These are phyloP conservation scores for Pseudogymnoascus sp. DNA, from an alignment of 2,329 filamentous ascomycete species.

Conservation along the genomic window DNA sequence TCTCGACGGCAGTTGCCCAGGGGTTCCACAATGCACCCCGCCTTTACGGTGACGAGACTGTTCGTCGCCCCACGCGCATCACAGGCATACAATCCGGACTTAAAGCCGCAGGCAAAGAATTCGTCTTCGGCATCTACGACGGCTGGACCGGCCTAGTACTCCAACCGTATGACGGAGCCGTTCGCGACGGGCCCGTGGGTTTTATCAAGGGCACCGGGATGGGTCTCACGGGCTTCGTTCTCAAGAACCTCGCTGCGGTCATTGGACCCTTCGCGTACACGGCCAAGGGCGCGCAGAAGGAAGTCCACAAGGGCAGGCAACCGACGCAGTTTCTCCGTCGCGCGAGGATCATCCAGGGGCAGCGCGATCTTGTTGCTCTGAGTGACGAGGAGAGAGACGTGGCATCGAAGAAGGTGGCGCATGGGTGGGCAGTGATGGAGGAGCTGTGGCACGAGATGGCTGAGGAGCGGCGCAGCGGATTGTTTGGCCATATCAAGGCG, in stretches of 20 bases:
- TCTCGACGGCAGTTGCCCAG: slow-evolving; percentile 54
- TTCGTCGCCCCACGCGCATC: slow-evolving; percentile 53
- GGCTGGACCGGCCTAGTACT: slow-evolving; percentile 54
- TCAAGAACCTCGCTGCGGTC: slow-evolving; percentile 56
- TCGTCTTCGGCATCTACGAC: slow-evolving; percentile 56
- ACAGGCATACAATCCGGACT: slow-evolving; percentile 58
- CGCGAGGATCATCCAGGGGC: slow-evolving; percentile 51
- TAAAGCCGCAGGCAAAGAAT: slow-evolving; percentile 51
- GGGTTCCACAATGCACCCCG: slow-evolving; percentile 64
- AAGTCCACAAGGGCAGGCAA: slow-evolving; percentile 43
- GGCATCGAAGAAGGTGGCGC: slow-evolving; percentile 27
- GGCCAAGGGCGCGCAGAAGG: slow-evolving; percentile 55
- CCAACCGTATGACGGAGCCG: slow-evolving; percentile 50
- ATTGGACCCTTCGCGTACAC: slow-evolving; percentile 53
- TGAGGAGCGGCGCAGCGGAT: slow-evolving; percentile 21
- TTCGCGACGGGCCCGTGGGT: slow-evolving; percentile 46
- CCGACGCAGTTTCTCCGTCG: slow-evolving; percentile 46
- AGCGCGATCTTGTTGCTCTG: slow-evolving; percentile 35
- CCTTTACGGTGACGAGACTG: slow-evolving; percentile 62
- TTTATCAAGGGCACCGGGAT: slow-evolving; percentile 46
- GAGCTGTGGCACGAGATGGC: slow-evolving; percentile 34
- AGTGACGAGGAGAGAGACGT: slow-evolving; percentile 25
- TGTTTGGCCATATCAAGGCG: slow-evolving; percentile 26
- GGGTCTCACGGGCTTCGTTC: slow-evolving; percentile 53
- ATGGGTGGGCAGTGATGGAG: slow-evolving; percentile 36